A percentile compares a stretch with the other conserved stretches of the same genome.
phyloP scores from a whole-genome alignment of 306 rosid species.

The Inga oerstediana region DNA sequence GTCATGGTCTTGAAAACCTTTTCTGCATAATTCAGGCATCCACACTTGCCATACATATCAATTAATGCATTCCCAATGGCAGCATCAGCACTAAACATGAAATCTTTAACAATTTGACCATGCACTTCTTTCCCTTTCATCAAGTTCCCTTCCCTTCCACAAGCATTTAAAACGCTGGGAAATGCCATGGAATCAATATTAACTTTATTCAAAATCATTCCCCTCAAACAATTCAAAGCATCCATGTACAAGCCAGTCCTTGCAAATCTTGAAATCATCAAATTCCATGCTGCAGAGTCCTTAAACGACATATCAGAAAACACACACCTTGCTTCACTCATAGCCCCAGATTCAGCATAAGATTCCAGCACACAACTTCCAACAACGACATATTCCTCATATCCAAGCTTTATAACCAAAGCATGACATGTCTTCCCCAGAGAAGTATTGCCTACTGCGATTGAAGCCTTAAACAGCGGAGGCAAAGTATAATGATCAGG shows the following conservation, averaged over 20 bases:
- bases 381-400: constrained; percentile 49
- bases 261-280: constrained; percentile 67
- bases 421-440: constrained; percentile 59
- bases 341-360: constrained; percentile 53
- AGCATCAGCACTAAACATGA: constrained; percentile 41
- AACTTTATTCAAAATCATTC: constrained; percentile 46
- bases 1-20: constrained; percentile 52
- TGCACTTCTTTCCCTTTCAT: constrained; percentile 70
- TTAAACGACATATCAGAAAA: constrained; percentile 48
- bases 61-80: constrained; percentile 71
- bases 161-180: constrained; percentile 70
- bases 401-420: constrained; percentile 61
- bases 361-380: constrained; percentile 59
- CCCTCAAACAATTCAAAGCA: constrained; percentile 54
- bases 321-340: constrained; percentile 51
- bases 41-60: constrained; percentile 69
- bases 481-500: constrained; percentile 76
- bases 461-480: constrained; percentile 51
- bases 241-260: constrained; percentile 51
- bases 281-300: constrained; percentile 60
- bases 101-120: constrained; percentile 48
- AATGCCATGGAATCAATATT: constrained; percentile 56
- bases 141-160: constrained; percentile 70
- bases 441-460: constrained; percentile 38
- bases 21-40: constrained; percentile 56